Base-by-base conservation (phyloP, 306 rosid genomes). In the Glycine latifolia region DNA sequence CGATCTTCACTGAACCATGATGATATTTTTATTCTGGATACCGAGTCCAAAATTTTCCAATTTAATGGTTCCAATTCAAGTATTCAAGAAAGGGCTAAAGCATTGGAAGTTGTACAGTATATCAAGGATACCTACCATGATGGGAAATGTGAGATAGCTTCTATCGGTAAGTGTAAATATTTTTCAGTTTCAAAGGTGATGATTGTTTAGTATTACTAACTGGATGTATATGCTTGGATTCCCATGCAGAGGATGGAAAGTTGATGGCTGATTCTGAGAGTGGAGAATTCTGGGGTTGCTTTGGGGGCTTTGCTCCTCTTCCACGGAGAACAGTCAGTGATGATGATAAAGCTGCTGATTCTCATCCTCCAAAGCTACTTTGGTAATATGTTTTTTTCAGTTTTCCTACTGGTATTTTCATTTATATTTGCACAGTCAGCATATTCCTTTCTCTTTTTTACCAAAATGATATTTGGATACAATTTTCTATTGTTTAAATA, bases 291-390 rank as follows among this genome's bases (percentile, higher is more conserved):
- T 96, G 99, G 99, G 92, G 89, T 79, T 88, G 90, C 60, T 96
- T 96, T 87, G 98, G 99, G 76, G 99, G 98, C 69, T 96, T 96
- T 74, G 99, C 99, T 85, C 99, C 99, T 78, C 99, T 96, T 88
- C 98, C 99, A 8, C 88, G 90, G 86, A 94, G 88, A 89, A 67
- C 94, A 78, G 86, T 83, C 76, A 83, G 86, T 65, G 91, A 86
- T 62, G 94, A 90, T 31, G 95, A 94, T 71, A 90, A 84, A 66
- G 46, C 39, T 78, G 55, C 80, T 83, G 91, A 83, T 82, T 87
- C 94, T 90, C 89, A 89, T 83, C 74, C 91, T 72, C 88, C 94
- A 59, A 91, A 88, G 76, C 83, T 96, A 73, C 86, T 92, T 67
- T 49, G 98, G 99, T 96, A 95, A 90, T 75, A 65, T 85, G 33